phyloP scores from a whole-genome alignment of 345 rosid species.

The Firmiana major region DNA sequence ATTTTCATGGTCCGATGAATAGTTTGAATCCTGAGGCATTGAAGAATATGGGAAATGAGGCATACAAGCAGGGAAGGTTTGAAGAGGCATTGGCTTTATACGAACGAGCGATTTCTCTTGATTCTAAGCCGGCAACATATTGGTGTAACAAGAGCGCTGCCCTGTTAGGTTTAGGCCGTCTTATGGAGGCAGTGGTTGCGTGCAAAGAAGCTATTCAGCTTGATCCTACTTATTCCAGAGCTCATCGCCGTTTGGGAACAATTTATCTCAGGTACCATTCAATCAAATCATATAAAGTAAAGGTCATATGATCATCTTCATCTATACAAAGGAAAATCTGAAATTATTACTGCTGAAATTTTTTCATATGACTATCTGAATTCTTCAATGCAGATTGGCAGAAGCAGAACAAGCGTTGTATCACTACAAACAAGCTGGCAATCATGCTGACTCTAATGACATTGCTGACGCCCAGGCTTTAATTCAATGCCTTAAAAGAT shows the following conservation, averaged over 20 bases:
- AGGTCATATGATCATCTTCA: not conserved
- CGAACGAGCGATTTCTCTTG: slow-evolving; percentile 64
- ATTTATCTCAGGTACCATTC: slow-evolving; percentile 46
- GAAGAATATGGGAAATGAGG: slow-evolving; percentile 76
- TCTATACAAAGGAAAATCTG: not conserved
- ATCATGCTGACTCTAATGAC: slow-evolving; percentile 31
- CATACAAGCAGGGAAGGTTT: slow-evolving; percentile 64
- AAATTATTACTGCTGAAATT: not conserved
- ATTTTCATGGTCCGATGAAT: slow-evolving; percentile 18
- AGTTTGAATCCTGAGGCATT: slow-evolving; percentile 54
- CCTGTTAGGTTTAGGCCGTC: slow-evolving; percentile 72
- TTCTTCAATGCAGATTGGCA: slow-evolving; percentile 42
- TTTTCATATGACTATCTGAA: not conserved
- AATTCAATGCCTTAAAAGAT: slow-evolving; percentile 33
- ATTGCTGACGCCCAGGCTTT: slow-evolving; percentile 44
- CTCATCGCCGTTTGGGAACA: slow-evolving; percentile 66
- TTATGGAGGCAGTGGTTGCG: slow-evolving; percentile 60
- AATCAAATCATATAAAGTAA: not conserved
- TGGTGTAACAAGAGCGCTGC: slow-evolving; percentile 83
- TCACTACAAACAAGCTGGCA: slow-evolving; percentile 47
- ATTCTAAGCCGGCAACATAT: slow-evolving; percentile 64
- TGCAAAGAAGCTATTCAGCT: slow-evolving; percentile 71
- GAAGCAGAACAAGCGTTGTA: slow-evolving; percentile 54
- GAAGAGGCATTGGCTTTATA: slow-evolving; percentile 72
- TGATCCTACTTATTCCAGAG: slow-evolving; percentile 59